Evolutionary conservation across 2,329 filamentous ascomycete genomes (phyloP).

Genomic region (Pyricularia grisea): DNA sequence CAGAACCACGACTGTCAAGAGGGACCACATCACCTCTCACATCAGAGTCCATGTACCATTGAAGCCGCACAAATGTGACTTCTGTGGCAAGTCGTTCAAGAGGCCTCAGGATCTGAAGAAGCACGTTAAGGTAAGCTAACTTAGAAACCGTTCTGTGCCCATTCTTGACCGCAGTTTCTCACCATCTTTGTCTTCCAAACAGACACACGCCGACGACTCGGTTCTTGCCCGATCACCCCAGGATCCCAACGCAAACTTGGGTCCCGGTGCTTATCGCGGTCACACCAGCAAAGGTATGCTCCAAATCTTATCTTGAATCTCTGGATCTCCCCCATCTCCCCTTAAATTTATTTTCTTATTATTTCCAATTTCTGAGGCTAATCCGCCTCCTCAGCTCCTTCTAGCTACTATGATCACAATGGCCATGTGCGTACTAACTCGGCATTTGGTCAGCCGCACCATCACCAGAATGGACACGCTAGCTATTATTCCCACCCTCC

Average conservation of each 20-base stretch:
- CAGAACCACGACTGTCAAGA: conserved; percentile 94
- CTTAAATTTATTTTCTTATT: conserved; percentile 8
- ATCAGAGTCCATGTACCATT: conserved; percentile 97
- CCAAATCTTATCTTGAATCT: conserved; percentile 3
- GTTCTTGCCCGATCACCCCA: conserved; percentile 50
- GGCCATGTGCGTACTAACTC: conserved; percentile 51
- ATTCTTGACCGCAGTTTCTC: neutral
- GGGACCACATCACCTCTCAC: conserved; percentile 98
- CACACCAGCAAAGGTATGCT: conserved; percentile 44
- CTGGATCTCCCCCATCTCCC: conserved; percentile 11
- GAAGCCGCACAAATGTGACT: conserved; percentile 98
- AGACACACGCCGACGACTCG: conserved; percentile 92
- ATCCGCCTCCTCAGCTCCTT: conserved; percentile 35
- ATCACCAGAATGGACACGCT: conserved; percentile 38
- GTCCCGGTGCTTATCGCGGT: conserved; percentile 37
- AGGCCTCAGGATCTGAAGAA: conserved; percentile 98
- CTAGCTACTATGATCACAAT: conserved; percentile 56
- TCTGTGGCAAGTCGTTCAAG: conserved; percentile 98
- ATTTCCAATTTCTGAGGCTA: conserved; percentile 25
- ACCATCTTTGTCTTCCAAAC: neutral
- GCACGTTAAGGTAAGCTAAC: conserved; percentile 67
- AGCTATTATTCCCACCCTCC: conserved; percentile 52
- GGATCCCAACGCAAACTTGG: conserved; percentile 41
- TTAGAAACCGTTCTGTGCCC: neutral
- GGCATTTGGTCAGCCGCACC: conserved; percentile 42